Percentiles rank a stretch among this genome's conserved stretches.
These are phyloP conservation scores for Coffea humblotiana DNA, from an alignment of 305 asterid species.

Conservation along the genomic window DNA sequence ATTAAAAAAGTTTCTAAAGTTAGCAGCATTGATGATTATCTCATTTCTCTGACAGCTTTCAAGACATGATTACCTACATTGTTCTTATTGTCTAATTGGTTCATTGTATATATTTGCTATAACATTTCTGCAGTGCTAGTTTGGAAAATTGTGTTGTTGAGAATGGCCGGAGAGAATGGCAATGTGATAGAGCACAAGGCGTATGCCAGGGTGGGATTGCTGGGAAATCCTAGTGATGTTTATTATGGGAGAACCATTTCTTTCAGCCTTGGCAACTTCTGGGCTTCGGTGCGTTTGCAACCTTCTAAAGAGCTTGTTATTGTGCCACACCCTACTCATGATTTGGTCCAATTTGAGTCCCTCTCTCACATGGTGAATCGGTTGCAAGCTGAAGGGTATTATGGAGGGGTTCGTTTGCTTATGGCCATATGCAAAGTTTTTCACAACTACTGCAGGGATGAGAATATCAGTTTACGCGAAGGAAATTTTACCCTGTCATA, in stretches of 20 bases:
- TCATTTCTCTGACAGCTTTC: neutral
- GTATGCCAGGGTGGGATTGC: constrained; percentile 71
- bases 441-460: constrained; percentile 60
- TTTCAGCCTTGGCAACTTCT: constrained; percentile 70
- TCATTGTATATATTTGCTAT: neutral
- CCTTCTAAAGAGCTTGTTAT: constrained; percentile 64
- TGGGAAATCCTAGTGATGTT: constrained; percentile 95
- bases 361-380: constrained; percentile 62
- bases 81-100: neutral
- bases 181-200: constrained; percentile 64
- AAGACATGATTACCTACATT: no score
- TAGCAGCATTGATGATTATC: neutral
- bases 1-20: neutral
- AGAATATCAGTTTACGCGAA: constrained; percentile 43
- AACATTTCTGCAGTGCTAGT: neutral
- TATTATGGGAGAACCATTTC: constrained; percentile 78
- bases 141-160: neutral
- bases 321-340: constrained; percentile 70
- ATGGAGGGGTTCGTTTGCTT: constrained; percentile 84
- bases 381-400: constrained; percentile 71
- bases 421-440: constrained; percentile 80
- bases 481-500: constrained; percentile 64
- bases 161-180: constrained; percentile 17
- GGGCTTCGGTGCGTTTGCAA: constrained; percentile 71
- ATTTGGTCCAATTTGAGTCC: constrained; percentile 73